These are phyloP conservation scores for Anastatica hierochuntica DNA, from an alignment of 345 rosid genomes.

Conservation along the genomic window DNA sequence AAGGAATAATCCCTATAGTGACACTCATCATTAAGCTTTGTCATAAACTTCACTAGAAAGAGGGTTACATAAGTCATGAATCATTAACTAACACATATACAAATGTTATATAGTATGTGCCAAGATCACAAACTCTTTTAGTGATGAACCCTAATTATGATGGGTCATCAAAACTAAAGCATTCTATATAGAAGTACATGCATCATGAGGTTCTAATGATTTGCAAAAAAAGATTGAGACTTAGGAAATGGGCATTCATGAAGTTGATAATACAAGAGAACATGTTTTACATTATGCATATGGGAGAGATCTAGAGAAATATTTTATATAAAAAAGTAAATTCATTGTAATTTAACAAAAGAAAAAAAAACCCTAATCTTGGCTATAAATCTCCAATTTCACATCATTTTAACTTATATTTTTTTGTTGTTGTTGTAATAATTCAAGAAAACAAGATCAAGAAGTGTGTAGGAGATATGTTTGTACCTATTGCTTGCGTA, in stretches of 20 bases:
- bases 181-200: background rate
- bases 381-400: background rate
- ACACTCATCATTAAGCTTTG: slow-evolving; percentile 10
- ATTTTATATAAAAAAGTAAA: too few relatives aligned
- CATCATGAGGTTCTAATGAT: too few relatives aligned
- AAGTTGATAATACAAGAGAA: too few relatives aligned
- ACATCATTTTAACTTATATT: background rate
- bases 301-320: background rate
- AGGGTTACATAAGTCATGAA: too few relatives aligned
- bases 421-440: background rate
- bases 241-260: too few relatives aligned
- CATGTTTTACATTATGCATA: background rate
- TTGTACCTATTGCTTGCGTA: slow-evolving; percentile 70
- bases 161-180: background rate
- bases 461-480: background rate
- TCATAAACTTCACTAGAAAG: slow-evolving; percentile 4
- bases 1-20: slow-evolving; percentile 2
- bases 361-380: slow-evolving; percentile 13
- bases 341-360: too few relatives aligned
- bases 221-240: too few relatives aligned
- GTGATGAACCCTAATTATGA: slow-evolving; percentile 20
- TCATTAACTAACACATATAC: too few relatives aligned
- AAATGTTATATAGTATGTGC: too few relatives aligned
- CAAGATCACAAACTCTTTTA: too few relatives aligned
- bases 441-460: background rate